Conservation (phyloP, 768 basidiomycete genomes). For the Hemileccinum rubropunctum region DNA sequence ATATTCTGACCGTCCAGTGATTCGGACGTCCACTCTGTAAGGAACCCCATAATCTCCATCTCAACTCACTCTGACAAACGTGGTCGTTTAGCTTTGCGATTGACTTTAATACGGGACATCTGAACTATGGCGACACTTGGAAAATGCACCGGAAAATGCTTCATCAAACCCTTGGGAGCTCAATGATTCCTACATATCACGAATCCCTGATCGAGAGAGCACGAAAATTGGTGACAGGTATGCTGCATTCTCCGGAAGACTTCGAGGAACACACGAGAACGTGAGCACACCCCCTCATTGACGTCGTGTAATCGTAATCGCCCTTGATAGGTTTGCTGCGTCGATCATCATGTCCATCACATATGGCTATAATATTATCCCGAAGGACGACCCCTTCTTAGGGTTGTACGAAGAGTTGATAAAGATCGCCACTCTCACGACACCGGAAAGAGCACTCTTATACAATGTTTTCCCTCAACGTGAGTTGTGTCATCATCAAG, state of each 20-base stretch:
- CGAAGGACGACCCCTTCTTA: constrained; percentile 17
- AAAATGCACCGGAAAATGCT: constrained; percentile 18
- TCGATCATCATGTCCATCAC: constrained; percentile 20
- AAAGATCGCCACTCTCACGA: constrained; percentile 4
- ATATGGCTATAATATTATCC: constrained; percentile 16
- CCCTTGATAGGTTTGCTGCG: constrained; percentile 11
- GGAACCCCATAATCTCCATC: background rate
- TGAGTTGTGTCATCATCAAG: constrained; percentile 10
- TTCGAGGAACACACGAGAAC: constrained; percentile 13
- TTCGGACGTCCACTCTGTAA: constrained; percentile 8
- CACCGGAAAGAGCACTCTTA: constrained; percentile 19
- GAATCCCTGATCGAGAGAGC: constrained; percentile 7
- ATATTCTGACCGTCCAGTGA: constrained; percentile 20
- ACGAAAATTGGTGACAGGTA: constrained; percentile 5
- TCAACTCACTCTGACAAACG: background rate
- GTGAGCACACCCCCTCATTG: constrained; percentile 14
- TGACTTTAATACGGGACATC: constrained; percentile 21
- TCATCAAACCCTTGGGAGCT: constrained; percentile 10
- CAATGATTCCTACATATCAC: constrained; percentile 12
- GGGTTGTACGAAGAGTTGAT: constrained; percentile 10
- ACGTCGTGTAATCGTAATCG: background rate
- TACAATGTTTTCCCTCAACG: constrained; percentile 19
- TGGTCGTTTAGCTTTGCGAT: constrained; percentile 18
- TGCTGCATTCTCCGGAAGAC: constrained; percentile 14
- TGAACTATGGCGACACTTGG: constrained; percentile 16